Percentiles rank a stretch among this genome's conserved stretches.
These are phyloP conservation scores for Pycnococcus provasolii DNA, from an alignment of 139 green algal genomes.

Conservation along the genomic window DNA sequence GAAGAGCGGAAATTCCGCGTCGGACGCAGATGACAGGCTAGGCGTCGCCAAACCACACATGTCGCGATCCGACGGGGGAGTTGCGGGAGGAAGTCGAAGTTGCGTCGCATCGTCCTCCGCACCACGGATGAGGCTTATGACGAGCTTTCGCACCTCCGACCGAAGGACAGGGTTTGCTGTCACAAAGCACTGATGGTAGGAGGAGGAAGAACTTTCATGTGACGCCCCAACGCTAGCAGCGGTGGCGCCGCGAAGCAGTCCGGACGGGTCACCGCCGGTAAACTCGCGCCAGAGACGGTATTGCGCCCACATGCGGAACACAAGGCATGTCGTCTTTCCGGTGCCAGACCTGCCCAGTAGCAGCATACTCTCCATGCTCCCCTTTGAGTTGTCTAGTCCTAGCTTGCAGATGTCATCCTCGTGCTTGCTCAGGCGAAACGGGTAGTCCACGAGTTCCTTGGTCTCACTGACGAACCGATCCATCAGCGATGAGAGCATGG, in stretches of 20 bases:
- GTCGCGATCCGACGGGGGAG: not conserved
- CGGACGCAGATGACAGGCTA: not conserved
- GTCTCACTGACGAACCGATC: constrained; percentile 12
- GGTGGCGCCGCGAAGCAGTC: not conserved
- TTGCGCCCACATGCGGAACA: constrained; percentile 51
- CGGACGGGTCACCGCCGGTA: not conserved
- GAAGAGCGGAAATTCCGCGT: constrained; percentile 58
- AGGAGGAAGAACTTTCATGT: no score
- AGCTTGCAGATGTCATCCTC: constrained; percentile 53
- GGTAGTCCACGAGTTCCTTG: constrained; percentile 40
- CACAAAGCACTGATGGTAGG: constrained; percentile 46
- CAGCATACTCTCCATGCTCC: constrained; percentile 44
- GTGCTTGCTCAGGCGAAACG: constrained; percentile 42
- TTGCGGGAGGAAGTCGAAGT: not conserved
- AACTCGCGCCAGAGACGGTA: constrained; percentile 33
- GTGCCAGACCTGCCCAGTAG: constrained; percentile 59
- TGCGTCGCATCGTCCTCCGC: not conserved
- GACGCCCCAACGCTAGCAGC: not conserved
- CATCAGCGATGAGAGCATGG: constrained; percentile 29
- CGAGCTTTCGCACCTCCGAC: constrained; percentile 44
- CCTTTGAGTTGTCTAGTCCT: constrained; percentile 6
- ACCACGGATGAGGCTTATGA: constrained; percentile 37
- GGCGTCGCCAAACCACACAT: not conserved
- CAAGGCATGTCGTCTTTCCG: constrained; percentile 61
- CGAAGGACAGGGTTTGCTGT: constrained; percentile 45